phyloP scores from a whole-genome alignment of 495 filamentous ascomycete genomes.

The Neurospora tetrasperma region DNA sequence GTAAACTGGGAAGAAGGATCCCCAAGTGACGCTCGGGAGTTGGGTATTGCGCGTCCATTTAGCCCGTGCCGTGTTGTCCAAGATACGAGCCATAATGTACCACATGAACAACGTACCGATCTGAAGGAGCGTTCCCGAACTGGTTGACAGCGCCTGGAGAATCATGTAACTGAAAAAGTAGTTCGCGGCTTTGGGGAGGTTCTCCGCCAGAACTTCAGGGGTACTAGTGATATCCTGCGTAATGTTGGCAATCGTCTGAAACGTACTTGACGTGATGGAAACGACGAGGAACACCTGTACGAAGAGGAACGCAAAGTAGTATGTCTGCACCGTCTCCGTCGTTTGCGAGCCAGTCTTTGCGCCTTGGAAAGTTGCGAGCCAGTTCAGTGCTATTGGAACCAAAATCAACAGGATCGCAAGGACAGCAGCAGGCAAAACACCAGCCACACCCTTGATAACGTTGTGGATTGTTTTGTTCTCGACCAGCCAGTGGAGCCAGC shows the following conservation, averaged over 20 bases:
- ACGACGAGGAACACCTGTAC: constrained; percentile 92
- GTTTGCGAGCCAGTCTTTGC: constrained; percentile 71
- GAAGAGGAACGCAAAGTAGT: constrained; percentile 92
- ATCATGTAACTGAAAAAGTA: constrained; percentile 99
- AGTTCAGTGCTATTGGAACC: constrained; percentile 61
- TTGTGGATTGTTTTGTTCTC: constrained; percentile 43
- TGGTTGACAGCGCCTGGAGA: constrained; percentile 81
- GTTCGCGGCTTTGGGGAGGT: constrained; percentile 81
- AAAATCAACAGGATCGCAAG: constrained; percentile 71
- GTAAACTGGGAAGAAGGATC: constrained; percentile 88
- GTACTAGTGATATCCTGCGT: constrained; percentile 47
- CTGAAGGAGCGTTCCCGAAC: constrained; percentile 85
- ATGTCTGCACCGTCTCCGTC: constrained; percentile 76
- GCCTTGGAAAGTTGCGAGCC: constrained; percentile 67
- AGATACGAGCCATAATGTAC: constrained; percentile 65
- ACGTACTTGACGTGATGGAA: constrained; percentile 73
- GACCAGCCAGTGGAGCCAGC: constrained; percentile 63
- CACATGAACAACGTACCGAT: constrained; percentile 64
- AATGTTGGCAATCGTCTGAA: constrained; percentile 53
- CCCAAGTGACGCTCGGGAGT: constrained; percentile 75
- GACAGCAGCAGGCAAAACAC: constrained; percentile 73
- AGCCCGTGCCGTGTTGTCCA: constrained; percentile 79
- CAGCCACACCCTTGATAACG: constrained; percentile 65
- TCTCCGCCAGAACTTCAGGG: constrained; percentile 63
- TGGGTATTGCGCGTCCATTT: constrained; percentile 82